Conservation (phyloP, 352 stramenopile genomes). For the Phytophthora pistaciae region DNA sequence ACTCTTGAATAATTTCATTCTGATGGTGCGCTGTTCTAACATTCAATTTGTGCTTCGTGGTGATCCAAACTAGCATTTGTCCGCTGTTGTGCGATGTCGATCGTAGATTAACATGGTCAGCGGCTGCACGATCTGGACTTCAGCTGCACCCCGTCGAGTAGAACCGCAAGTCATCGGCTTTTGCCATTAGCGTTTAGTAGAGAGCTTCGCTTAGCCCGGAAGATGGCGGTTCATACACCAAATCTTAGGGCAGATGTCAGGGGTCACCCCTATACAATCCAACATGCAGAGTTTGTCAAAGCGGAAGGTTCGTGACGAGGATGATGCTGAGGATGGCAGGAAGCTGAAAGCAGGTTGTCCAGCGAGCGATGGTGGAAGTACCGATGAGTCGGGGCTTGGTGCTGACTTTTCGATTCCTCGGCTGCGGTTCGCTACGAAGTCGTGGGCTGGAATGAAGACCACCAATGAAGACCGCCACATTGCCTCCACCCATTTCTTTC, state of each 20-base stretch:
- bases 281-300: constrained; percentile 29
- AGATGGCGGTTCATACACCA: constrained; percentile 3
- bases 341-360: constrained; percentile 7
- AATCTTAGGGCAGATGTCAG: constrained; percentile 9
- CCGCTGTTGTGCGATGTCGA: constrained; percentile 72
- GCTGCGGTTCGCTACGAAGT: constrained; percentile 63
- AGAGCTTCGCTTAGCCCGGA: neutral
- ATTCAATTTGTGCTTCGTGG: neutral
- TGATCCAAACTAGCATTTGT: constrained; percentile 56
- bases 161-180: neutral
- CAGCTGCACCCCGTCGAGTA: constrained; percentile 39
- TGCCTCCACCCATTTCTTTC: constrained; percentile 37
- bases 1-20: neutral
- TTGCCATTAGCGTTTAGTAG: too few species aligned
- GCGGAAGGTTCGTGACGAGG: constrained; percentile 39
- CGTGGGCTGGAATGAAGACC: constrained; percentile 59
- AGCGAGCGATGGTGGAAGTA: neutral
- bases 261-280: constrained; percentile 11
- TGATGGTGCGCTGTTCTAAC: constrained; percentile 10
- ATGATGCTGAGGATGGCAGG: constrained; percentile 22
- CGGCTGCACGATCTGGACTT: constrained; percentile 26
- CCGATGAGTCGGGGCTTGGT: neutral
- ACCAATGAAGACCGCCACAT: constrained; percentile 72
- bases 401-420: constrained; percentile 29
- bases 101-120: constrained; percentile 17